Percentiles rank a stretch among this genome's conserved stretches.
Conservation (phyloP, 2,329 filamentous ascomycete genomes). For the Phyllosticta citrichinensis region DNA sequence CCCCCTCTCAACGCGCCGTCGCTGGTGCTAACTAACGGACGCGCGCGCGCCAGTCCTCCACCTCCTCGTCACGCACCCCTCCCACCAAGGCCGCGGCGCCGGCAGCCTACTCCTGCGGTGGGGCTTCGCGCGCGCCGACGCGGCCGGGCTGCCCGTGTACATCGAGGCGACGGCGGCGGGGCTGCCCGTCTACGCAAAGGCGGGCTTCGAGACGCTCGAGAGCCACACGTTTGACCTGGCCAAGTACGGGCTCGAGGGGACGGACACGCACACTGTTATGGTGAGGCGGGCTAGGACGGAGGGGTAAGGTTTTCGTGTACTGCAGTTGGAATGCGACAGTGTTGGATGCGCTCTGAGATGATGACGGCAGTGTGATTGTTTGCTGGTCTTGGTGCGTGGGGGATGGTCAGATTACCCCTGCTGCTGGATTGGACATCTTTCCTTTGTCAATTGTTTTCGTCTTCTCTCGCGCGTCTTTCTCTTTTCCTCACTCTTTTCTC, state of each 20-base stretch:
- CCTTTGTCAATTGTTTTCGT: too few relatives aligned
- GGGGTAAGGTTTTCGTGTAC: neutral
- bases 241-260: conserved; percentile 21
- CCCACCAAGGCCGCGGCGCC: conserved; percentile 8
- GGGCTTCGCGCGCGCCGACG: conserved; percentile 19
- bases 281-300: conserved; percentile 14
- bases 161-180: conserved; percentile 31
- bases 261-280: conserved; percentile 22
- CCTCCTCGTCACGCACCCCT: conserved; percentile 9
- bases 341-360: too few relatives aligned
- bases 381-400: too few relatives aligned
- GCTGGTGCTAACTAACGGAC: conserved; percentile 12
- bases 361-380: too few relatives aligned
- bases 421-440: too few relatives aligned
- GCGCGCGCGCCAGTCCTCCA: conserved; percentile 17
- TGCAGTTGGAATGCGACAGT: neutral
- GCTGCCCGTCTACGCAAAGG: conserved; percentile 24
- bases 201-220: conserved; percentile 18
- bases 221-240: conserved; percentile 18
- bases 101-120: conserved; percentile 4
- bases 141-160: conserved; percentile 27
- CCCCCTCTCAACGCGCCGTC: neutral
- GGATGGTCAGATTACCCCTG: too few relatives aligned
- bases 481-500: too few relatives aligned
- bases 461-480: too few relatives aligned